These are phyloP conservation scores for Apophysomyces variabilis DNA, from an alignment of 371 early-diverging fungal species.

Conservation along the genomic window DNA sequence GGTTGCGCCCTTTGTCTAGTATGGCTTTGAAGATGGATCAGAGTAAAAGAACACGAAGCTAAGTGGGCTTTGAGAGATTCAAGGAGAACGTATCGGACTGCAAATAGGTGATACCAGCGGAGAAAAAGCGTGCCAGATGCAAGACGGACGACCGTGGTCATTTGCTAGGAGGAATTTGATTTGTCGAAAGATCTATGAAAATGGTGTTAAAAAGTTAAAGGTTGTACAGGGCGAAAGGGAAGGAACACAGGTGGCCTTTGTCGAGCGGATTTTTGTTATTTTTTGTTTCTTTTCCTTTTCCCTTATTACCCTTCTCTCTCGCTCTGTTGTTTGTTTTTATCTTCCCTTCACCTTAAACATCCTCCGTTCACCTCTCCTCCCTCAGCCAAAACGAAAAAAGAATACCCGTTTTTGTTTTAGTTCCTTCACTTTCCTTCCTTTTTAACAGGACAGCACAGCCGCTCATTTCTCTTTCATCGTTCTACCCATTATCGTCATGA, in stretches of 20 bases:
- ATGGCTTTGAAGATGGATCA: background rate
- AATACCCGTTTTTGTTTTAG: background rate
- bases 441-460: background rate
- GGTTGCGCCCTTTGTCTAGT: too few species aligned
- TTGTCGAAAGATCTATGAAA: slow-evolving; percentile 6
- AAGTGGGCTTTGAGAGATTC: slow-evolving; percentile 1
- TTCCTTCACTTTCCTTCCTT: slow-evolving; percentile 7
- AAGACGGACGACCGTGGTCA: slow-evolving; percentile 9
- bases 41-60: background rate
- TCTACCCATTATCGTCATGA: slow-evolving; percentile 22
- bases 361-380: background rate
- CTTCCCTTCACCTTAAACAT: background rate
- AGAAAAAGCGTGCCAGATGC: slow-evolving; percentile 12
- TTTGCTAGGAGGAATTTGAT: slow-evolving; percentile 8
- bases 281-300: background rate
- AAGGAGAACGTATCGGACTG: slow-evolving; percentile 7
- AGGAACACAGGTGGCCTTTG: slow-evolving; percentile 1
- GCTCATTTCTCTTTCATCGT: slow-evolving; percentile 4
- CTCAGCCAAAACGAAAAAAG: background rate
- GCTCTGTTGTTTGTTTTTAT: background rate
- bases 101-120: slow-evolving; percentile 8
- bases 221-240: slow-evolving; percentile 9
- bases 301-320: slow-evolving; percentile 16
- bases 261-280: slow-evolving; percentile 10
- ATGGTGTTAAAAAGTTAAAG: slow-evolving; percentile 8